A percentile compares a stretch with the other conserved stretches of the same genome.
phyloP scores from a whole-genome alignment of 768 basidiomycete genomes.

The Amyloporia xantha region DNA sequence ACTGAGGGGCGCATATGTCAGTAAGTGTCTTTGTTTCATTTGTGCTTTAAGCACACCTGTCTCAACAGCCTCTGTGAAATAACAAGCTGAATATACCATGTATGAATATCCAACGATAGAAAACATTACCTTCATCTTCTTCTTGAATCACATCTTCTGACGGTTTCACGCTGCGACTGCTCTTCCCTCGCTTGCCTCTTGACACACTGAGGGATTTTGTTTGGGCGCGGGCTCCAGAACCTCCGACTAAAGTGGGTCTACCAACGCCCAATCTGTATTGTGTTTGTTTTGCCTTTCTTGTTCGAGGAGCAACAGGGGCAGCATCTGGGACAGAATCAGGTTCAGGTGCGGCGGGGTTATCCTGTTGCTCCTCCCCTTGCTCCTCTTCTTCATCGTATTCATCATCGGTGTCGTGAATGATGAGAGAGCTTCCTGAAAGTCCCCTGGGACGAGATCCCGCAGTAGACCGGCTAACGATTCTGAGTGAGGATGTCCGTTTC shows the following conservation, averaged over 20 bases:
- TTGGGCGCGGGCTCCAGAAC: slow-evolving; percentile 55
- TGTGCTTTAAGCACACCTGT: too few relatives aligned
- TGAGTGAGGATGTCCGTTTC: slow-evolving; percentile 27
- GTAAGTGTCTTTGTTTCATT: too few relatives aligned
- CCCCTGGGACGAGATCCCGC: slow-evolving; percentile 22
- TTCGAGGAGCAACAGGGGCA: slow-evolving; percentile 33
- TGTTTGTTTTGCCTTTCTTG: slow-evolving; percentile 65
- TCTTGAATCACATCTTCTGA: slow-evolving; percentile 51
- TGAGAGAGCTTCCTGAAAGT: slow-evolving; percentile 28
- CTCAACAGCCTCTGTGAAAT: too few relatives aligned
- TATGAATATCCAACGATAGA: too few relatives aligned
- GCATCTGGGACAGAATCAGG: slow-evolving; percentile 17
- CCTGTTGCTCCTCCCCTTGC: slow-evolving; percentile 16
- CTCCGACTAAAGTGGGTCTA: slow-evolving; percentile 58
- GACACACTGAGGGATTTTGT: slow-evolving; percentile 53
- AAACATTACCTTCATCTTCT: too few relatives aligned
- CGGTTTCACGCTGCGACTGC: slow-evolving; percentile 43
- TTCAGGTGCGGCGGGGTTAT: slow-evolving; percentile 1
- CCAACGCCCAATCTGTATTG: slow-evolving; percentile 70
- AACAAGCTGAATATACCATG: too few relatives aligned
- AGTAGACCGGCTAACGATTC: slow-evolving; percentile 24
- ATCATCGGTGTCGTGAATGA: slow-evolving; percentile 36
- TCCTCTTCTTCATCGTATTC: slow-evolving; percentile 45
- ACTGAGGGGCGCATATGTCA: slow-evolving; percentile 2
- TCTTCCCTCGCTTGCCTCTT: slow-evolving; percentile 40